Conservation (phyloP, 2,329 filamentous ascomycete genomes). For the Curvularia eragrostidis region DNA sequence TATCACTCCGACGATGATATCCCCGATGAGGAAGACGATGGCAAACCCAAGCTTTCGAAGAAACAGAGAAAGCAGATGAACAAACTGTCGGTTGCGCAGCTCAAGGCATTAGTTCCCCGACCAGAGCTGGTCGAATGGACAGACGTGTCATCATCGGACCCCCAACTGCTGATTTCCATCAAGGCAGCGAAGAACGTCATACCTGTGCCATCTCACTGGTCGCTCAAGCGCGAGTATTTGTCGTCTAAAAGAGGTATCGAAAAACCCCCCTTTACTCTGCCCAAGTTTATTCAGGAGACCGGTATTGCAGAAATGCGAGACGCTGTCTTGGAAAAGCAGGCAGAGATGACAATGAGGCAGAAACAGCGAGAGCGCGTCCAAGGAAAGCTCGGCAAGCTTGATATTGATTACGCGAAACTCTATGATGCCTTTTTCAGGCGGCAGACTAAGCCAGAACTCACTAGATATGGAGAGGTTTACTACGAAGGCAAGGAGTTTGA, state of each 20-base stretch:
- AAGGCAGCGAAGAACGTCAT: slow-evolving; percentile 96
- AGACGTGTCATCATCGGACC: slow-evolving; percentile 89
- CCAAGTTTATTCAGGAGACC: slow-evolving; percentile 96
- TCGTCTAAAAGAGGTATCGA: slow-evolving; percentile 97
- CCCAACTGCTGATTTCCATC: slow-evolving; percentile 87
- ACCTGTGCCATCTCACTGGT: slow-evolving; percentile 93
- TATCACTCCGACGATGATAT: slow-evolving; percentile 85
- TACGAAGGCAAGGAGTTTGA: slow-evolving; percentile 99
- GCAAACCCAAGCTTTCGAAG: slow-evolving; percentile 78
- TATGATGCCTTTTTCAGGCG: slow-evolving; percentile 99
- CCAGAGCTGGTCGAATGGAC: slow-evolving; percentile 98
- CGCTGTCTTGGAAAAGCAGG: slow-evolving; percentile 93
- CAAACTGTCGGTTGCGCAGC: slow-evolving; percentile 91
- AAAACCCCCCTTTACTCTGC: slow-evolving; percentile 89
- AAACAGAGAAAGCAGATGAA: slow-evolving; percentile 92
- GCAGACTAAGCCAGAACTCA: slow-evolving; percentile 93
- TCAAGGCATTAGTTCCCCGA: slow-evolving; percentile 89
- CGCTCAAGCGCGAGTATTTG: slow-evolving; percentile 93
- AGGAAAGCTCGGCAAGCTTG: slow-evolving; percentile 94
- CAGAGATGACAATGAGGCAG: slow-evolving; percentile 88
- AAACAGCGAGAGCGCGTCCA: slow-evolving; percentile 94
- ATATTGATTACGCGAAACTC: slow-evolving; percentile 97
- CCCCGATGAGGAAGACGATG: slow-evolving; percentile 80
- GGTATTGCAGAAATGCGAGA: slow-evolving; percentile 98
- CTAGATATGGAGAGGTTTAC: slow-evolving; percentile 97